A percentile compares a stretch with the other conserved stretches of the same genome.
Conservation (phyloP, 2,329 filamentous ascomycete genomes). For the Aureobasidium sp. region DNA sequence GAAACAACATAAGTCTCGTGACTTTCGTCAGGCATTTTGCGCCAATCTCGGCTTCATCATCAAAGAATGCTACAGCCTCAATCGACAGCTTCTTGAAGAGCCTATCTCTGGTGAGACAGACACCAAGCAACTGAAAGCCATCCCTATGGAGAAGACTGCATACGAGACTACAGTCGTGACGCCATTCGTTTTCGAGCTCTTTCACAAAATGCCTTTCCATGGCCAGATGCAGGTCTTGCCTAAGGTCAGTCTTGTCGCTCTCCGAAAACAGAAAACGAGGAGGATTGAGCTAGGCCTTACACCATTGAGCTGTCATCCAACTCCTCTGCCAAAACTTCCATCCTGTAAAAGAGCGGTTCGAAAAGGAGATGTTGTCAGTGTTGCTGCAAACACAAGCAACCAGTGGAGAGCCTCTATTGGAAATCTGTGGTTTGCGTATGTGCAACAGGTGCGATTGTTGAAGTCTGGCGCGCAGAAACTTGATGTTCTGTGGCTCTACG, state of each 20-base stretch:
- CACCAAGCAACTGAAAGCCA: slow-evolving; percentile 20
- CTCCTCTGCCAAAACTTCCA: too few species aligned
- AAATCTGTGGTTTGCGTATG: slow-evolving; percentile 60
- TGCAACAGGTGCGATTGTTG: slow-evolving; percentile 46
- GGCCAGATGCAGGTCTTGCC: slow-evolving; percentile 35
- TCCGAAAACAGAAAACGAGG: slow-evolving; percentile 16
- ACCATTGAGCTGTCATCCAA: slow-evolving; percentile 11
- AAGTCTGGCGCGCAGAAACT: slow-evolving; percentile 37
- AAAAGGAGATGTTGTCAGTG: slow-evolving; percentile 42
- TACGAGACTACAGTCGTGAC: slow-evolving; percentile 55
- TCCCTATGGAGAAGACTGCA: slow-evolving; percentile 17
- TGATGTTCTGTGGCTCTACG: slow-evolving; percentile 66
- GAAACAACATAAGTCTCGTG: slow-evolving; percentile 34
- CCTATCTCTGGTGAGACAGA: slow-evolving; percentile 31
- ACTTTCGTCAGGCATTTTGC: slow-evolving; percentile 55
- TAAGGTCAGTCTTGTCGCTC: slow-evolving; percentile 19
- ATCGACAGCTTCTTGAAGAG: slow-evolving; percentile 23
- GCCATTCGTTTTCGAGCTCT: slow-evolving; percentile 56
- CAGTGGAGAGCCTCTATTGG: slow-evolving; percentile 46
- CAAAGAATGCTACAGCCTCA: slow-evolving; percentile 51
- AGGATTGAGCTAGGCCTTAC: slow-evolving; percentile 18
- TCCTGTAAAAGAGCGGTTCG: slow-evolving; percentile 20
- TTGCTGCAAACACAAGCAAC: slow-evolving; percentile 39
- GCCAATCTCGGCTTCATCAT: slow-evolving; percentile 55
- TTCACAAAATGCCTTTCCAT: slow-evolving; percentile 54